Base-by-base conservation (phyloP, 1,139 yeast species). In the Diutina neorugosa region DNA sequence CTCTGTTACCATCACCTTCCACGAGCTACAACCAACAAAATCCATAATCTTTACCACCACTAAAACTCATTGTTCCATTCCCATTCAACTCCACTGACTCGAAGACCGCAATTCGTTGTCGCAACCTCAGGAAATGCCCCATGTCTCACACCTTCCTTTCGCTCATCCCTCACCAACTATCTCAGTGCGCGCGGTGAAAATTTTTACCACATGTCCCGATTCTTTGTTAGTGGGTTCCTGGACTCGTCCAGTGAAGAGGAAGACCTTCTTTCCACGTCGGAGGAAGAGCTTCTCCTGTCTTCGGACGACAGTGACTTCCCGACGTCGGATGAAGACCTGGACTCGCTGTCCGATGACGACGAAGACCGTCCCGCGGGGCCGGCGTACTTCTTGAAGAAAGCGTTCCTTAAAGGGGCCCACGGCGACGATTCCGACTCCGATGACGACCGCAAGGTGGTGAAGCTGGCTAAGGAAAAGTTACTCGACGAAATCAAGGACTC, bases 401-500 rank as follows among this genome's bases (percentile, higher is more conserved):
- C 80, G 59, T 74, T 74, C 58, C 70, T 71, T 56, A 80, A 76
- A 57, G 80, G 78, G 51, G 76, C 75, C 49, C 67, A 69, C 58
- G 77, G 63, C 52, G 73, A 78, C 51, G 86, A 81, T 57, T 69
- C 73, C 51, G 86, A 78, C 57, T 65, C 70, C 56, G 88, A 82
- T 56, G 88, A 82, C 57, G 51, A 40, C 44, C 85, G 84, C 68
- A 86, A 85, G 63, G 89, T 90, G 52, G 97, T 93, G 61, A 91
- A 87, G 71, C 83, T 94, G 56, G 96, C 97, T 55, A 89, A 86
- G 71, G 98, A 91, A 61, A 94, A 91, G 71, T 77, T 91, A 57
- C 67, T 89, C 60, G 98, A 90, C 66, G 98, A 93, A 68, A 80
- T 93, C 73, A 84, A 81, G 61, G 76, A 76, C 42, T 70, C 81